Evolutionary conservation across 352 stramenopile genomes (phyloP), one percentile per base, ranked within the genome.

Genomic region (Hyaloperonospora arabidopsidis): DNA sequence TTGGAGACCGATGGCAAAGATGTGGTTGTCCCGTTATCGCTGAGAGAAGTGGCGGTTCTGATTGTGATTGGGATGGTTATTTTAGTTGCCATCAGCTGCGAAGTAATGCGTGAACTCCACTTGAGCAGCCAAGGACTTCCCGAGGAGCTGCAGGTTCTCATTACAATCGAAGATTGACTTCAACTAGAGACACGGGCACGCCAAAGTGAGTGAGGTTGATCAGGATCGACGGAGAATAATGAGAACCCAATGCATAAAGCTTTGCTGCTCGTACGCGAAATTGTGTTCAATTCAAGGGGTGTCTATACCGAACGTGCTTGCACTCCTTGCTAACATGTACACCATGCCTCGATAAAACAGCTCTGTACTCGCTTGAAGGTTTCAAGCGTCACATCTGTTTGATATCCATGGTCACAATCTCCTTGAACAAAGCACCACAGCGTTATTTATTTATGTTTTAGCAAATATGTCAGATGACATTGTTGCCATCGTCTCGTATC

Each of bases 81-180:
- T 22, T 45, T 75, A 14, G 49, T 38, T 22, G 52, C 59, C 38
- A 75, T 75, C 32, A 70, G 55, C 6, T 68, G 59, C 29, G 50
- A 72, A 48, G 64, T 58, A 18, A 57, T 72, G 34, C 63, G 59
- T 0, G 59, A 72, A 46, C 53, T 75, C 22, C 59, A 29, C n/a
- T 40, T 61, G n/a, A 65, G 23, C 39, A 67, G 49, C 35, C 52
- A 53, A 36, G 50, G 49, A 21, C 61, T 52, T 17, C 15, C 47
- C 1, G 63, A 63, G 1, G 63, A 66, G 40, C 23, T 68, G 32
- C 63, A 65, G 32, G 49, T 75, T 29, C 67, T 75, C 11, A 65
- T 72, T 38, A 68, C 66, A 35, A 43, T 65, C 34, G 55, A 67
- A 50, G 35, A 60, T n/a, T 61, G 34, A 63, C 25, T 41, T 21